Evolutionary conservation across 2,329 filamentous ascomycete species (phyloP).

Genomic region (Allantophomopsis cytisporea): DNA sequence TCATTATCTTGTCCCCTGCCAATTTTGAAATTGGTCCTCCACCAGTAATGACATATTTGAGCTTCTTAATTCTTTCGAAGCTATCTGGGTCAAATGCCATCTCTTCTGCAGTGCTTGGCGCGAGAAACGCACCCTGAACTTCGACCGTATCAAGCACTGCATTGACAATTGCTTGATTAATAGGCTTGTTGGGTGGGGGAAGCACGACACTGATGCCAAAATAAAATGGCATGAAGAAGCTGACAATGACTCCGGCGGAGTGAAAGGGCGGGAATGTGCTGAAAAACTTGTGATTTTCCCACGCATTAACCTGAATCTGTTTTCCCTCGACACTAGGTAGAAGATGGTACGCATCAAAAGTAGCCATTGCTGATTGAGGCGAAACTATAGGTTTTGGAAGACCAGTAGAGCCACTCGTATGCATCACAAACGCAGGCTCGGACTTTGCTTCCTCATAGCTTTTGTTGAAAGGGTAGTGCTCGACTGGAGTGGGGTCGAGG

Average conservation of each 20-base stretch:
- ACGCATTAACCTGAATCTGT: too few species aligned
- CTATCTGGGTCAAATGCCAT: not conserved
- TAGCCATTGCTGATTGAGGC: conserved; percentile 13
- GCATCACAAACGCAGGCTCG: conserved; percentile 9
- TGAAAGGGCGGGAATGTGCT: not conserved
- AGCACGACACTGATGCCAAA: not conserved
- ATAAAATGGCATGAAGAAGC: not conserved
- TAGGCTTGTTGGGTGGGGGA: not conserved
- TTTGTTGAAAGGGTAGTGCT: not conserved
- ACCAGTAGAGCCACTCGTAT: conserved; percentile 29
- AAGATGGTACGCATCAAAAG: too few species aligned
- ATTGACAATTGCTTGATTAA: not conserved
- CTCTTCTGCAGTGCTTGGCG: not conserved
- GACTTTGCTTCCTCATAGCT: not conserved
- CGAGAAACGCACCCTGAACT: not conserved
- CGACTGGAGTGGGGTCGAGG: not conserved
- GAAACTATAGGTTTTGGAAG: conserved; percentile 25
- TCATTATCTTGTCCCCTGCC: too few species aligned
- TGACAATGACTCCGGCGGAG: not conserved
- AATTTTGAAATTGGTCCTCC: not conserved
- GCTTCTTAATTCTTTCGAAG: not conserved
- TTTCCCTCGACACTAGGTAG: too few species aligned
- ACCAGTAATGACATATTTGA: not conserved
- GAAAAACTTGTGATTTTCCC: too few species aligned
- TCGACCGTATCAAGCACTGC: not conserved